These are phyloP conservation scores for Elsinoe perseae DNA, from an alignment of 2,329 filamentous ascomycete species.

Conservation along the genomic window DNA sequence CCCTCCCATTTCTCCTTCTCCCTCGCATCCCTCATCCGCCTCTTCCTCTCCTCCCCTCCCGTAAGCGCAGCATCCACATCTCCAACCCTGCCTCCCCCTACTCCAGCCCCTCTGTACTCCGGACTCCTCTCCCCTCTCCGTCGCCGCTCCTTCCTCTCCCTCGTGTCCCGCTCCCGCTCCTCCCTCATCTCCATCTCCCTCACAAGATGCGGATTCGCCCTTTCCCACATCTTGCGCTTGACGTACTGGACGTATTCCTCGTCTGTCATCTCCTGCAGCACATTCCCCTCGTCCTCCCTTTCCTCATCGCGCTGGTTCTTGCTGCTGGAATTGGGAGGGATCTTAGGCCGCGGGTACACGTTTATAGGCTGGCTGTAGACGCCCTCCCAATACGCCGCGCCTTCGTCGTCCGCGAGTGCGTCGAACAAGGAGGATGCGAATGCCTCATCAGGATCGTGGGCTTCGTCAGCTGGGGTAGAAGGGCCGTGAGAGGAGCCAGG, in stretches of 20 bases:
- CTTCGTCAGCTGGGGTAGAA: constrained; percentile 29
- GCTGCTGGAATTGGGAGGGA: too few relatives aligned
- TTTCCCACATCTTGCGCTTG: constrained; percentile 88
- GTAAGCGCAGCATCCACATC: constrained; percentile 59
- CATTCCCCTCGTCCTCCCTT: constrained; percentile 42
- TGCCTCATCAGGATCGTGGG: constrained; percentile 57
- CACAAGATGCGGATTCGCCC: constrained; percentile 73
- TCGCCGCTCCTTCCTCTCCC: constrained; percentile 30
- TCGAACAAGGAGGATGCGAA: constrained; percentile 95
- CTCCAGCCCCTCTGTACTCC: too few relatives aligned
- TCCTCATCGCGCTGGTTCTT: constrained; percentile 22
- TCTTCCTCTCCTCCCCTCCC: constrained; percentile 43
- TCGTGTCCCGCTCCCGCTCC: constrained; percentile 38
- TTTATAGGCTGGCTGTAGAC: constrained; percentile 97
- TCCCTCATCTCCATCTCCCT: constrained; percentile 63
- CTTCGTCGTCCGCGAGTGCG: constrained; percentile 93
- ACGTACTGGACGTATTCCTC: constrained; percentile 88
- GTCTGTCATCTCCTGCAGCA: constrained; percentile 76
- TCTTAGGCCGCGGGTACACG: constrained; percentile 62
- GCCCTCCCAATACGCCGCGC: constrained; percentile 83
- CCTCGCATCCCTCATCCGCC: constrained; percentile 25
- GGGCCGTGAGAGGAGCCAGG: not conserved
- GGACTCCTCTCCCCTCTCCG: too few relatives aligned
- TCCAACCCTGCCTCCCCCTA: constrained; percentile 30
- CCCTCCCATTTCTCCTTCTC: constrained; percentile 48